Evolutionary conservation across 768 basidiomycete genomes (phyloP), one percentile per base, ranked within the genome.

Genomic region (Strobilomyces confusus): DNA sequence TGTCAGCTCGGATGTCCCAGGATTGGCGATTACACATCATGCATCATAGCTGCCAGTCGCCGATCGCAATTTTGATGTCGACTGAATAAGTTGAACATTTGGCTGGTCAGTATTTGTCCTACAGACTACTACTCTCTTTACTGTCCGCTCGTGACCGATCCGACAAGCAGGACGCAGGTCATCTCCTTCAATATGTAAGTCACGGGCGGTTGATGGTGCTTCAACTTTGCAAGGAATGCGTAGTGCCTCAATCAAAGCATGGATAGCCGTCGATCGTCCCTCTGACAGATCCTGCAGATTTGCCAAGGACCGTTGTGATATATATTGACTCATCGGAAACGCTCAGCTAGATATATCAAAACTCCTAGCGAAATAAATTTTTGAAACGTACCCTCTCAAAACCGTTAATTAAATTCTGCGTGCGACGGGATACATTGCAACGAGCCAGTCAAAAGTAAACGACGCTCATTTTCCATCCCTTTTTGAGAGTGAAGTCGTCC

Each of bases 401-500:
- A 54, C 46, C 57, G 53, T 49, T 32, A 51, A 48, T 34, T 11
- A 9, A 29, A 29, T 45, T 44, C n/a, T 37, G 32, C 47, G 41
- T 14, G 43, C n/a, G 34, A 48, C 55, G 51, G 15, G 44, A 49
- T 54, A 64, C 51, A 58, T 41, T 45, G 51, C 52, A 52, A 49
- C 50, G 56, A 46, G 50, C 41, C 50, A 37, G 46, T 69, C 58
- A 69, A 63, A 87, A 84, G 72, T 82, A 93, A 41, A 76, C 77
- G 52, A 94, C 90, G 47, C 77, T 77, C 88, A 94, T 92, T 59
- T 80, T 72, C 87, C 88, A 91, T 38, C 82, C 89, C 63, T 87
- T 87, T 73, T 94, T 93, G 62, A 97, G 75, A 37, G 86, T 78
- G 69, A 92, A 97, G 47, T 89, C 87, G 69, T 95, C 83, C 57